Evolutionary conservation across 2,329 filamentous ascomycete species (phyloP).

Genomic region (Lojkania enalia): DNA sequence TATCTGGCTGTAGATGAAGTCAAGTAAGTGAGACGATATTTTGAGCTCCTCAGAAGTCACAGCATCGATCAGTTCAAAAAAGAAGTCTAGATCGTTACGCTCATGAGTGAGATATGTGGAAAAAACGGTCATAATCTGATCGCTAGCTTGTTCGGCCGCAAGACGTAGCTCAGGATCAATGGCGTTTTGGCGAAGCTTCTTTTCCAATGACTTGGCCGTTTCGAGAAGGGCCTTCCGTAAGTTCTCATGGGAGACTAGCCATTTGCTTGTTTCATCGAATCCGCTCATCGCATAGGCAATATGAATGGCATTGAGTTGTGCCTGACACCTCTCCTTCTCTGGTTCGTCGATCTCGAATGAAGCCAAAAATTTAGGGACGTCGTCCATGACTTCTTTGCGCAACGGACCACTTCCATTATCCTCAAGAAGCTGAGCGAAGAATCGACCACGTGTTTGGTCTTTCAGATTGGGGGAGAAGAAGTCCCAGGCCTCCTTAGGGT

Average conservation of each 20-base stretch:
- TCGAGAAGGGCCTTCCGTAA: slow-evolving; percentile 62
- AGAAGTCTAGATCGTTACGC: slow-evolving; percentile 75
- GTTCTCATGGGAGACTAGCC: slow-evolving; percentile 62
- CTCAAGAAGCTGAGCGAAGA: slow-evolving; percentile 83
- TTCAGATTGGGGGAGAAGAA: slow-evolving; percentile 79
- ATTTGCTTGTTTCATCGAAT: slow-evolving; percentile 65
- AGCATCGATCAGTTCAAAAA: slow-evolving; percentile 82
- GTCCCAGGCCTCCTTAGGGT: slow-evolving; percentile 83
- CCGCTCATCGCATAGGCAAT: slow-evolving; percentile 77
- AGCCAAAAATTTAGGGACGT: slow-evolving; percentile 72
- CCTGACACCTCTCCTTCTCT: slow-evolving; percentile 70
- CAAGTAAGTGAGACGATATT: slow-evolving; percentile 66
- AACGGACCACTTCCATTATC: slow-evolving; percentile 75
- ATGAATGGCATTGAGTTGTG: slow-evolving; percentile 85
- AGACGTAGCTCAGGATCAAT: slow-evolving; percentile 75
- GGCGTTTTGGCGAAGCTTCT: slow-evolving; percentile 68
- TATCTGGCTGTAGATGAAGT: slow-evolving; percentile 83
- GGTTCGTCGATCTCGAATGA: slow-evolving; percentile 66
- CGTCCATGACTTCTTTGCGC: slow-evolving; percentile 72
- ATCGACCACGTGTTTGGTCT: slow-evolving; percentile 84
- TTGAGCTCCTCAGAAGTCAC: slow-evolving; percentile 84
- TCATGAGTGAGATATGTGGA: slow-evolving; percentile 77
- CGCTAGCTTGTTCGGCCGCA: slow-evolving; percentile 83
- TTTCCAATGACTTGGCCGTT: slow-evolving; percentile 78
- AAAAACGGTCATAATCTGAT: slow-evolving; percentile 84